Evolutionary conservation across 768 basidiomycete species (phyloP).

Genomic region (Lyophyllum atratum): DNA sequence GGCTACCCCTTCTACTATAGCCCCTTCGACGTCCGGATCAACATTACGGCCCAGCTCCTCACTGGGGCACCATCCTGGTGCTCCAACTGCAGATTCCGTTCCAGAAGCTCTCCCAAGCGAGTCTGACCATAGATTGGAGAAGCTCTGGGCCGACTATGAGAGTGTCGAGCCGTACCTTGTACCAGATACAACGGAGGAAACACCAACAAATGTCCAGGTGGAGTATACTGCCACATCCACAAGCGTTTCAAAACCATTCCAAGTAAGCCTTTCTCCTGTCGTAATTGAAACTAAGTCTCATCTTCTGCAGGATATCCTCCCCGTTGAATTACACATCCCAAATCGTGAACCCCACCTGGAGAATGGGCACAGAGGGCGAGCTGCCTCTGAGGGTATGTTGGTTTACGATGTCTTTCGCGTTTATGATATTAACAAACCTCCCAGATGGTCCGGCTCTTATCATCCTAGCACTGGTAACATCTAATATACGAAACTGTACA

Average conservation of each 20-base stretch:
- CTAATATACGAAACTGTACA: conserved; percentile 86
- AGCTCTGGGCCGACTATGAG: conserved; percentile 86
- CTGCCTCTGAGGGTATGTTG: conserved; percentile 62
- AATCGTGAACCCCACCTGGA: conserved; percentile 62
- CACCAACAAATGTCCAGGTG: conserved; percentile 55
- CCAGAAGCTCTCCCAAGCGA: conserved; percentile 64
- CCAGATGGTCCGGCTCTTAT: conserved; percentile 89
- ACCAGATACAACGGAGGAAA: conserved; percentile 46
- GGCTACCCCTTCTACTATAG: conserved; percentile 28
- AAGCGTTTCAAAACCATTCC: conserved; percentile 52
- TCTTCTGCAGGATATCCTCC: conserved; percentile 65
- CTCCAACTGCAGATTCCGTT: conserved; percentile 27
- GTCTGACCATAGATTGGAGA: conserved; percentile 83
- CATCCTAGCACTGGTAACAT: conserved; percentile 82
- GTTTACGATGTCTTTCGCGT: neutral
- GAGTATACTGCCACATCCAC: conserved; percentile 48
- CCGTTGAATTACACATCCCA: conserved; percentile 74
- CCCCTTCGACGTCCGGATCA: conserved; percentile 34
- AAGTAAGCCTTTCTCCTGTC: conserved; percentile 41
- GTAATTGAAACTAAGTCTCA: neutral
- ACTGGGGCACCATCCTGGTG: conserved; percentile 18
- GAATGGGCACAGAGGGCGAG: conserved; percentile 35
- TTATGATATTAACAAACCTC: neutral
- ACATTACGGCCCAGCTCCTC: conserved; percentile 34
- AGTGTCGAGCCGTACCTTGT: conserved; percentile 73